phyloP scores from a whole-genome alignment of 106 monocot genomes.

The Chionographis japonica region DNA sequence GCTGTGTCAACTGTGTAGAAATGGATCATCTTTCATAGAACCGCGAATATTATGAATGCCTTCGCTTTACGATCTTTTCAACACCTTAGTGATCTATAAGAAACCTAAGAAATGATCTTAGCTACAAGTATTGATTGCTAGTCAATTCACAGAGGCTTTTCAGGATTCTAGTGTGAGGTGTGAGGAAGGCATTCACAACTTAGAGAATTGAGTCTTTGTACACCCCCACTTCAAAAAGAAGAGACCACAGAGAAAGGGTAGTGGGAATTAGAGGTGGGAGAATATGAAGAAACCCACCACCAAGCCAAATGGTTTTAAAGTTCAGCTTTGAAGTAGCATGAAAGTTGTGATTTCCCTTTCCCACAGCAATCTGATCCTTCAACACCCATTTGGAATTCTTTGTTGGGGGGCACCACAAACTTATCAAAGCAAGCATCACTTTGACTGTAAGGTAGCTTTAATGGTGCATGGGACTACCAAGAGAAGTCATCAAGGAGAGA shows the following conservation, averaged over 20 bases:
- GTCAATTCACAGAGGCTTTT: background rate
- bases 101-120: no score
- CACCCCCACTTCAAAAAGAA: background rate
- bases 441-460: background rate
- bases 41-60: no score
- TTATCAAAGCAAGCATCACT: background rate
- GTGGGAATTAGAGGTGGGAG: conserved; percentile 4
- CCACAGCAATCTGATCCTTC: background rate
- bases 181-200: background rate
- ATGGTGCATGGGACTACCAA: background rate
- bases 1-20: no score
- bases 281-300: conserved; percentile 8
- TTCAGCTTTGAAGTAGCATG: background rate
- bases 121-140: no score
- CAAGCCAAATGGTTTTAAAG: conserved; percentile 5
- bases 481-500: background rate
- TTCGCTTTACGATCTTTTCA: no score
- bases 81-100: no score
- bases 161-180: background rate
- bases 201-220: background rate
- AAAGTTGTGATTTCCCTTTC: conserved; percentile 3
- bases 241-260: no score
- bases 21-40: no score
- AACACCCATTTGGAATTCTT: background rate
- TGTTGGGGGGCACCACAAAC: conserved; percentile 7